Base-by-base conservation (phyloP, 345 rosid genomes). In the Brassica carinata region DNA sequence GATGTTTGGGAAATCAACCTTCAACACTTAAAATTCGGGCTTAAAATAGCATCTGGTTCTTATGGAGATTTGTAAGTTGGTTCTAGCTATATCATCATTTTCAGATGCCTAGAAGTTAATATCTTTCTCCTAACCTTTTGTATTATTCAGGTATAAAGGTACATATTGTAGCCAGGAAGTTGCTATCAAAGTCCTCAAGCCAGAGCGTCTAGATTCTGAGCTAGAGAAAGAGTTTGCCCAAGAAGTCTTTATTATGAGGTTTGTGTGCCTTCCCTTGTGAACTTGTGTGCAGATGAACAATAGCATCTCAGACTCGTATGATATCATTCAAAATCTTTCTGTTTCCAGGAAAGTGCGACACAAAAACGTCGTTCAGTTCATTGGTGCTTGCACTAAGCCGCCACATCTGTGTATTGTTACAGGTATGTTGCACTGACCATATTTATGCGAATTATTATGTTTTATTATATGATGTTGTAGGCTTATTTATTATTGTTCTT, bases 171-270 rank as follows among this genome's bases (percentile, higher is more conserved):
- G 97, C 85, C 99, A 95, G 89, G 99, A 91, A 78, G 98, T 95
- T 58, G 99, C 99, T 67, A 93, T 95, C 81, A 95, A 95, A 87
- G 87, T 95, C 82, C 91, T 95, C 78, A 93, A 93, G 88, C 85
- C 97, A n/a, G 99, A 95, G 84, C 96, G 92, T 62, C 75, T 93
- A 78, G 87, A 89, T 86, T 84, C 93, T 34, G 97, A 93, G 81
- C 51, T 93, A 87, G 93, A 89, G 85, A 91, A 85, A 81, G 99
- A 95, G 84, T 95, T 95, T 84, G 93, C 96, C 18, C 99, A 93
- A 85, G 99, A 95, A 89, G 99, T 95, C 71, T 95, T 77, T 69
- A 95, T 95, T 69, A 89, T 95, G 98, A 91, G 99, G 99, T 95
- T 84, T 76, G 87, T 71, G 33, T 63, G 19, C 51, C 30, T 59